Percentiles rank a stretch among this genome's conserved stretches.
These are phyloP conservation scores for Lipomyces anomalus DNA, from an alignment of 805 yeast genomes.

Conservation along the genomic window DNA sequence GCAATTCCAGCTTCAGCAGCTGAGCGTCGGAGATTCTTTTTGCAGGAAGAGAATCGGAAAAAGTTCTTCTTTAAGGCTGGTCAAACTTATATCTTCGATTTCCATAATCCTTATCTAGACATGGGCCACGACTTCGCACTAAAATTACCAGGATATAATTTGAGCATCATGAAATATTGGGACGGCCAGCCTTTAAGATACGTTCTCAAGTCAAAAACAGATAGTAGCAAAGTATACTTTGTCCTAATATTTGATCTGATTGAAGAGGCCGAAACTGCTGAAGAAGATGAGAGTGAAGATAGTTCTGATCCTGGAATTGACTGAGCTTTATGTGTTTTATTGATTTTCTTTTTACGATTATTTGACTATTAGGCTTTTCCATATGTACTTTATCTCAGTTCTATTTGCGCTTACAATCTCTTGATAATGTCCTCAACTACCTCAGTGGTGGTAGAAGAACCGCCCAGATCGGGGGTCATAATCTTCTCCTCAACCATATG, in stretches of 20 bases:
- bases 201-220: slow-evolving; percentile 30
- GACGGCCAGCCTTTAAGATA: slow-evolving; percentile 36
- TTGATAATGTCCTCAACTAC: slow-evolving; percentile 78
- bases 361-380: not conserved
- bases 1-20: slow-evolving; percentile 22
- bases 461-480: slow-evolving; percentile 95
- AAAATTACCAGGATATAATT: slow-evolving; percentile 45
- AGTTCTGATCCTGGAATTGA: not conserved
- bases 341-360: not conserved
- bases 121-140: slow-evolving; percentile 45
- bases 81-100: slow-evolving; percentile 43
- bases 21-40: slow-evolving; percentile 44
- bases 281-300: not conserved
- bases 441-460: slow-evolving; percentile 76
- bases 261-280: not conserved
- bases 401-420: slow-evolving; percentile 37
- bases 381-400: not conserved
- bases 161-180: slow-evolving; percentile 36
- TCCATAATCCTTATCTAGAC: slow-evolving; percentile 50
- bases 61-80: slow-evolving; percentile 39
- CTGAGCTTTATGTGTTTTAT: not conserved
- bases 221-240: slow-evolving; percentile 26
- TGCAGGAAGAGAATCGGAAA: slow-evolving; percentile 36
- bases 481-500: slow-evolving; percentile 72
- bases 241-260: slow-evolving; percentile 27